Evolutionary conservation across 139 green algal genomes (phyloP).

Genomic region (Eudorina sp.): DNA sequence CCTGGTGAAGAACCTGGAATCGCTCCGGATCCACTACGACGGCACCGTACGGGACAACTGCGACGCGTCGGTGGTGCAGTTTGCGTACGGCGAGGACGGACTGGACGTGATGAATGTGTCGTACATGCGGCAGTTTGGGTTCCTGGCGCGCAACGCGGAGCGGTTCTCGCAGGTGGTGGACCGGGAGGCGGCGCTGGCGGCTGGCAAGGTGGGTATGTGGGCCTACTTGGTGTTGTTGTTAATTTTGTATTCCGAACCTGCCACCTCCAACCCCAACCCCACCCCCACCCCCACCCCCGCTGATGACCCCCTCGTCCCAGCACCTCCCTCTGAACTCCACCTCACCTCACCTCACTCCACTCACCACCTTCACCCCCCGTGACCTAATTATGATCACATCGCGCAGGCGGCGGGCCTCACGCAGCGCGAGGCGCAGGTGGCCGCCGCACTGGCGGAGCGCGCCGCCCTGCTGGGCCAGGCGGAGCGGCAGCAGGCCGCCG

Average conservation of each 20-base stretch:
- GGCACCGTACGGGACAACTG: slow-evolving; percentile 90
- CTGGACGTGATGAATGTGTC: slow-evolving; percentile 83
- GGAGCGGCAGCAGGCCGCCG: neutral
- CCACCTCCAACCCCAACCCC: too few relatives aligned
- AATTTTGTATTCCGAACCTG: too few relatives aligned
- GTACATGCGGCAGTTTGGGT: slow-evolving; percentile 88
- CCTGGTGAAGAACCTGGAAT: slow-evolving; percentile 96
- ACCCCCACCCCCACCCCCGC: too few relatives aligned
- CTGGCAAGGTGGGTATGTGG: slow-evolving; percentile 30
- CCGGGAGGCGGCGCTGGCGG: slow-evolving; percentile 28
- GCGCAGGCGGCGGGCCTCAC: slow-evolving; percentile 34
- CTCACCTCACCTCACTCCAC: too few relatives aligned
- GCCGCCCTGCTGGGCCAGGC: slow-evolving; percentile 3
- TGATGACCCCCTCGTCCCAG: too few relatives aligned
- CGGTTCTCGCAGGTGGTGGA: slow-evolving; percentile 68
- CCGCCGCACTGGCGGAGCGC: neutral
- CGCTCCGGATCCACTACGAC: slow-evolving; percentile 91
- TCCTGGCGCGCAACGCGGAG: slow-evolving; percentile 84
- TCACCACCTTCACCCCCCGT: too few relatives aligned
- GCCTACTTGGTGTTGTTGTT: too few relatives aligned
- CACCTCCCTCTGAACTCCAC: too few relatives aligned
- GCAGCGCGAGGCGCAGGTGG: slow-evolving; percentile 48
- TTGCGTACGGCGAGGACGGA: slow-evolving; percentile 96
- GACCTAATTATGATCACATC: too few relatives aligned
- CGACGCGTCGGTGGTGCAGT: slow-evolving; percentile 89